These are phyloP conservation scores for Fomitiporia mediterranea DNA, from an alignment of 1,284 basidiomycete species.

Conservation along the genomic window DNA sequence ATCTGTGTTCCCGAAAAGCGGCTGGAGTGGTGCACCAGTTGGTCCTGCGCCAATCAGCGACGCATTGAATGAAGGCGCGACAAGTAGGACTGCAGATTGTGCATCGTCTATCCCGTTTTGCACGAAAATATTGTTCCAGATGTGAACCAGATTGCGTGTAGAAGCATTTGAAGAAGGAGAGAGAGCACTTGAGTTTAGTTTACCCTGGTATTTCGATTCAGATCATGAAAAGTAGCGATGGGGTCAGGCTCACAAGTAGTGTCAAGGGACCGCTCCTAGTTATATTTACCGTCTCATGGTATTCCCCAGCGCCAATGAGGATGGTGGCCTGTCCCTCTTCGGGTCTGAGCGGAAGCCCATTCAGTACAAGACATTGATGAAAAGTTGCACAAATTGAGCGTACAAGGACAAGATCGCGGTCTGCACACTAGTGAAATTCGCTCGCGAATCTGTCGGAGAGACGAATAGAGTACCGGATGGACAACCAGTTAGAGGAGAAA, in stretches of 20 bases:
- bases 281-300: conserved; percentile 56
- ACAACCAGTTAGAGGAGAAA: conserved; percentile 48
- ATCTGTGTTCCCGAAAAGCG: conserved; percentile 50
- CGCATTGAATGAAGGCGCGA: conserved; percentile 45
- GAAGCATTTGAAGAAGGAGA: conserved; percentile 33
- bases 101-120: conserved; percentile 46
- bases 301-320: conserved; percentile 58
- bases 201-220: conserved; percentile 38
- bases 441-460: conserved; percentile 41
- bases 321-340: conserved; percentile 39
- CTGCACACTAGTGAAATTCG: conserved; percentile 47
- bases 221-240: not conserved
- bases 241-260: conserved; percentile 38
- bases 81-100: conserved; percentile 47
- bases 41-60: conserved; percentile 53
- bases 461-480: conserved; percentile 54
- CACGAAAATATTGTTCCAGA: conserved; percentile 46
- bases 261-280: conserved; percentile 51
- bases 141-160: conserved; percentile 47
- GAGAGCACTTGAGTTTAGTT: conserved; percentile 39
- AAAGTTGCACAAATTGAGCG: conserved; percentile 19
- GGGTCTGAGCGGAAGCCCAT: conserved; percentile 22
- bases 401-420: conserved; percentile 51
- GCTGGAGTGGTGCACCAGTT: conserved; percentile 50
- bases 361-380: not conserved